A percentile compares a stretch with the other conserved stretches of the same genome.
Evolutionary conservation across 1,284 basidiomycete genomes (phyloP).

Genomic region (Phylloboletellus chloephorus): DNA sequence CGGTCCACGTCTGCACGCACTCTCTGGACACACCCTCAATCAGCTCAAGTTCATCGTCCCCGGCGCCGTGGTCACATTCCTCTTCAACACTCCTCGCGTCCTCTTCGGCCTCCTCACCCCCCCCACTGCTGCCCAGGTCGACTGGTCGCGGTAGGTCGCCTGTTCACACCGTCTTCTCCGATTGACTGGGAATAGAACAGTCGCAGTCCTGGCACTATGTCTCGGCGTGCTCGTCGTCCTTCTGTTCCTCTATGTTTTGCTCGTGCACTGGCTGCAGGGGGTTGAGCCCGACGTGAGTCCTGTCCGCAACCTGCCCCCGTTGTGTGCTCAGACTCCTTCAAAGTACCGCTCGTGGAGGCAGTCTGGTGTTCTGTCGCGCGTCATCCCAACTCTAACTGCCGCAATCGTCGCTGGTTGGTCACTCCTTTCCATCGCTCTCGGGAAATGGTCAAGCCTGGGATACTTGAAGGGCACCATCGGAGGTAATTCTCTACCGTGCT

Average conservation of each 20-base stretch:
- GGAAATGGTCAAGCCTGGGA: conserved; percentile 59
- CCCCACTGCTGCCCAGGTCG: conserved; percentile 27
- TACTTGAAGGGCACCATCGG: conserved; percentile 57
- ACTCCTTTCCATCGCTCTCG: conserved; percentile 53
- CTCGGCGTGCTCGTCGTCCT: conserved; percentile 54
- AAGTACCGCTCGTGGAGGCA: conserved; percentile 62
- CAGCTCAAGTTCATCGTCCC: conserved; percentile 72
- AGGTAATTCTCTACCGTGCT: conserved; percentile 38
- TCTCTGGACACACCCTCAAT: conserved; percentile 48
- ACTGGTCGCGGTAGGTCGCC: conserved; percentile 50
- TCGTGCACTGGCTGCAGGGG: conserved; percentile 58
- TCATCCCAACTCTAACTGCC: conserved; percentile 59
- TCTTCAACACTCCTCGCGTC: conserved; percentile 48
- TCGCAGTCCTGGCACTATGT: conserved; percentile 44
- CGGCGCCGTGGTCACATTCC: conserved; percentile 56
- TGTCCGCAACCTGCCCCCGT: not conserved
- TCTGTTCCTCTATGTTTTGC: conserved; percentile 67
- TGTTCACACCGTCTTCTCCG: not conserved
- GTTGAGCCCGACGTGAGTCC: conserved; percentile 60
- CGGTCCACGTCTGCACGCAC: conserved; percentile 11
- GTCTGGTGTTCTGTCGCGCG: conserved; percentile 51
- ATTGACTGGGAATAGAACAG: conserved; percentile 36
- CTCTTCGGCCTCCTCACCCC: conserved; percentile 40
- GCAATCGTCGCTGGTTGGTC: conserved; percentile 69
- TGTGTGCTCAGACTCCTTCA: conserved; percentile 5